Evolutionary conservation across 2,329 filamentous ascomycete species (phyloP).

Genomic region (Magnaporthiopsis rhizophila): DNA sequence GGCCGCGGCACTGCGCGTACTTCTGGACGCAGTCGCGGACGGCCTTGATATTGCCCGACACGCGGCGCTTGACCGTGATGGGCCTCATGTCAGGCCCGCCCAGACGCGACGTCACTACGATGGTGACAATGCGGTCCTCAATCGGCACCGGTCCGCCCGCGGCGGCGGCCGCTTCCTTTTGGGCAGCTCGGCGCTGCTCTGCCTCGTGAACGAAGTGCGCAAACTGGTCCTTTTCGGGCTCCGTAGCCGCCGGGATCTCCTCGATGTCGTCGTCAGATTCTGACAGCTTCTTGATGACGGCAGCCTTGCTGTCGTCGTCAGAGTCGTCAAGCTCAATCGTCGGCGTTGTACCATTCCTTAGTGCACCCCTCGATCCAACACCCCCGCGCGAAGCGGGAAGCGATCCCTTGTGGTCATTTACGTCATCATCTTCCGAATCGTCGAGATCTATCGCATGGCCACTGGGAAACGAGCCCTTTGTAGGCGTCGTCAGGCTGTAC

Average conservation of each 20-base stretch:
- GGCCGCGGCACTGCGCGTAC: conserved; percentile 44
- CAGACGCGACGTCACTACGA: conserved; percentile 63
- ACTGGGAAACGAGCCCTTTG: background rate
- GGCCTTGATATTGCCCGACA: conserved; percentile 59
- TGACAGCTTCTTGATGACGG: background rate
- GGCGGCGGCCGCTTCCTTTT: conserved; percentile 9
- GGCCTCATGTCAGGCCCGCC: conserved; percentile 19
- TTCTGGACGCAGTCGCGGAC: conserved; percentile 64
- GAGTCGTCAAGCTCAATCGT: conserved; percentile 8
- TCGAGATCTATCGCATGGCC: background rate
- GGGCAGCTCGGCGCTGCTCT: background rate
- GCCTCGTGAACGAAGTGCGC: conserved; percentile 4
- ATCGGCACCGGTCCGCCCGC: conserved; percentile 8
- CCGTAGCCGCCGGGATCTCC: conserved; percentile 1
- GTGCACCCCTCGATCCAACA: too few species aligned
- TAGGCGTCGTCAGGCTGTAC: background rate
- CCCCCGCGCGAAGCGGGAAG: background rate
- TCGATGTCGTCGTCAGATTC: conserved; percentile 4
- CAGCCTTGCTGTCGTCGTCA: conserved; percentile 8
- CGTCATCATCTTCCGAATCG: conserved; percentile 2
- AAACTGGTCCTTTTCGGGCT: conserved; percentile 3
- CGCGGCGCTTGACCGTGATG: conserved; percentile 56
- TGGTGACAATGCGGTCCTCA: conserved; percentile 5
- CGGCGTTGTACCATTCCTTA: background rate
- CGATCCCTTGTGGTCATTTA: background rate